Evolutionary conservation across 2,329 filamentous ascomycete species (phyloP).

Genomic region (Leptographium wingfieldii): DNA sequence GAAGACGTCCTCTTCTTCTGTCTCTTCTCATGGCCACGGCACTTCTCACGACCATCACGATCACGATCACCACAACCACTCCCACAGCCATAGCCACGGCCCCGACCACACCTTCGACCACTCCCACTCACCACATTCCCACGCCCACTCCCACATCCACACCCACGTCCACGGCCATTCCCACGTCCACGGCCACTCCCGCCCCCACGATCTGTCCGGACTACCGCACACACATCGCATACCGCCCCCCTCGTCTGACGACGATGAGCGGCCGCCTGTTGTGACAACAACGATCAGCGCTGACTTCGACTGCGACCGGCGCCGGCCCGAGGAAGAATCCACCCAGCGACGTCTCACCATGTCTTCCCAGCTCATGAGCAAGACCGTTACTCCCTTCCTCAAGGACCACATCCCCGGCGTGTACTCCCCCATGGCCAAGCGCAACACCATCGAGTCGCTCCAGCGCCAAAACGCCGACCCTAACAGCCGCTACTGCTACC

Average conservation of each 20-base stretch:
- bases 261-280: neutral
- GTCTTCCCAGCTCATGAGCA: conserved; percentile 54
- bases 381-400: conserved; percentile 78
- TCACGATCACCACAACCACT: neutral
- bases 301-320: conserved; percentile 36
- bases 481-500: conserved; percentile 91
- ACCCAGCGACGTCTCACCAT: conserved; percentile 40
- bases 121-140: neutral
- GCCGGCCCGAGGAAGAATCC: conserved; percentile 36
- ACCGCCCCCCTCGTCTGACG: neutral
- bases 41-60: neutral
- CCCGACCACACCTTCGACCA: neutral
- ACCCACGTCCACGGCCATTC: neutral
- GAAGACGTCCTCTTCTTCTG: neutral
- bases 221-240: neutral
- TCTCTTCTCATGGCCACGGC: neutral
- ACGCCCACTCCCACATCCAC: neutral
- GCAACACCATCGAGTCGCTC: conserved; percentile 28
- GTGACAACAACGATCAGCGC: neutral
- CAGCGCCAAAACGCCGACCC: conserved; percentile 34
- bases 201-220: too few species aligned
- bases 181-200: too few species aligned
- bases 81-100: neutral
- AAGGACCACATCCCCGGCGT: conserved; percentile 80
- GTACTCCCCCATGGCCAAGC: conserved; percentile 67